phyloP scores from a whole-genome alignment of 2,329 filamentous ascomycete species.

The Colletotrichum graminicola region DNA sequence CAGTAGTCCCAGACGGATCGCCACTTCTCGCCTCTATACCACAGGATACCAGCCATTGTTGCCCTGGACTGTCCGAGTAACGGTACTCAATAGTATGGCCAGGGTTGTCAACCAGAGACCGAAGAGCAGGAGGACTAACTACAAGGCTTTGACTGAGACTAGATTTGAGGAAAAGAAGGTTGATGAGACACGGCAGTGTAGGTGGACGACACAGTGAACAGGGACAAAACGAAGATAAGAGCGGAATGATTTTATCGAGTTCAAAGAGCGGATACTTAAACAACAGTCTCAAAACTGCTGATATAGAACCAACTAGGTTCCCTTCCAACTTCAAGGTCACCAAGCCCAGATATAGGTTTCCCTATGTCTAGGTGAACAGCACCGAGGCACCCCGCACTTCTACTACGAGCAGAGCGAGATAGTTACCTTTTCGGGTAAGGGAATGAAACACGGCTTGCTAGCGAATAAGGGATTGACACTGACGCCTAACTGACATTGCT shows the following conservation, averaged over 20 bases:
- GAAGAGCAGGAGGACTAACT: not conserved
- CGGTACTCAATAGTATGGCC: not conserved
- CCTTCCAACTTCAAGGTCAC: not conserved
- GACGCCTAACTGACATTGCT: not conserved
- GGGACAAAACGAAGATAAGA: constrained; percentile 13
- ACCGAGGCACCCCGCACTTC: not conserved
- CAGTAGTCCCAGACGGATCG: constrained; percentile 69
- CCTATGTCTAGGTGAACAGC: not conserved
- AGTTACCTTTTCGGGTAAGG: constrained; percentile 31
- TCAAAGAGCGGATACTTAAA: not conserved
- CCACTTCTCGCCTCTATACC: constrained; percentile 41
- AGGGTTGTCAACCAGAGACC: not conserved
- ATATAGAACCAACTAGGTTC: not conserved
- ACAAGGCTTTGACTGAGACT: no score
- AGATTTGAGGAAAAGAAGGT: not conserved
- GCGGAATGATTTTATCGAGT: constrained; percentile 32
- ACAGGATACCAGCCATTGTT: constrained; percentile 39
- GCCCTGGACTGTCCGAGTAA: not conserved
- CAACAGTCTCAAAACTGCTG: not conserved
- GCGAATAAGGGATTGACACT: not conserved
- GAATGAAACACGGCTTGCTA: not conserved
- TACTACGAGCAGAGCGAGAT: constrained; percentile 22
- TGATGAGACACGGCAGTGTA: not conserved
- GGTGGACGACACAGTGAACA: not conserved
- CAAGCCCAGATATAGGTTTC: no score